Evolutionary conservation across 225 moss, liverwort and hornwort genomes (phyloP), one percentile per base, ranked within the genome.

Genomic region (Marchantia polymorpha): DNA sequence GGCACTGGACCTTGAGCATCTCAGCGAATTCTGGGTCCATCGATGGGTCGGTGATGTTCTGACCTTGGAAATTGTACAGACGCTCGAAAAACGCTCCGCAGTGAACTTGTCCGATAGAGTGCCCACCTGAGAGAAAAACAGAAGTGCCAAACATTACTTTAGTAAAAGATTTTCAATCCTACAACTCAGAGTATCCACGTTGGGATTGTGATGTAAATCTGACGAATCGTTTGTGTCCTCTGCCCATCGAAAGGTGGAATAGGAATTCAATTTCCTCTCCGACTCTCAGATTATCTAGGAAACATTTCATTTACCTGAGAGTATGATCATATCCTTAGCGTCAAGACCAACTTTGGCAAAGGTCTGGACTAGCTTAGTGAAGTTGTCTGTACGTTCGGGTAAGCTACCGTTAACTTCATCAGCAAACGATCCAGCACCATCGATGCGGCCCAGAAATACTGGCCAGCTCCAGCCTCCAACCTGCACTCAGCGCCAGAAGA

Each of bases 401-500:
- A 39, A 39, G 39, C 39, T 39, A 5, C 39, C 39, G 39, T 39
- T 39, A 39, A 39, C 39, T 39, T 39, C 39, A 39, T 39, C 39
- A 2, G 39, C 39, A 39, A 52, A 19, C 9, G 72, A 72, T 20
- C n/a, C 72, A 49, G 6, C 8, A 10, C 50, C 48, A 52, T 72
- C 72, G 0, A 17, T 72, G 3, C 72, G 72, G 48, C 72, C 72
- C 47, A 72, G 12, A 12, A 16, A 47, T 7, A 72, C 47, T 12
- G 72, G 72, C 72, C 72, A 72, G 11, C 47, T 48, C 13, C 48
- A 49, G 50, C 72, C 72, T 47, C 72, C 72, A 14, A 49, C 72
- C 72, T 72, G 72, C 12, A 7, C 7, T 6, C 31, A 69, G 2
- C 39, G 5, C 39, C 39, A 39, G 39, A 39, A 39, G 39, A 39